Base-by-base conservation (phyloP, 139 green algal species). In the Volvox reticuliferus region DNA sequence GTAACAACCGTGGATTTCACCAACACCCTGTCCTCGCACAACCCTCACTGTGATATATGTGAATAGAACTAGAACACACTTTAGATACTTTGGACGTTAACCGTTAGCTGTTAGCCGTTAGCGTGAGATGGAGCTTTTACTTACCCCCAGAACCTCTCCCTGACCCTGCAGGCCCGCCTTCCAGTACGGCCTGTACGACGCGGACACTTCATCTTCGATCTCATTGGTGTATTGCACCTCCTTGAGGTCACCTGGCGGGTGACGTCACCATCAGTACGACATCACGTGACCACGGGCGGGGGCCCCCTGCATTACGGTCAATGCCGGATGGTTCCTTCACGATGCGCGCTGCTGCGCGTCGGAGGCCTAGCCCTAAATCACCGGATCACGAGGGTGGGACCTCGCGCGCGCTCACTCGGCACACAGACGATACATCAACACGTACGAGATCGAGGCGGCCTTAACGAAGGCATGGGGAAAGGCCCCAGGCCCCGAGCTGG, bases 91-190 rank as follows among this genome's bases (percentile, higher is more conserved):
- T 16, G 5, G 13, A 55, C 32, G 75, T 33, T 20, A 44, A 30
- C 18, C 17, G 75, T 5, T 55, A n/a, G 32, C 17, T 30, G 3
- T 33, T 20, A 44, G 30, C 18, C 17, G 75, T 5, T 55, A n/a
- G 32, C 17, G 3, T 32, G 28, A 32, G 2, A 32, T 13, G 26
- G 75, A 17, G 2, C 75, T 12, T 20, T 61, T 20, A 35, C 75
- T 81, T 26, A 85, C 79, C 37, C 79, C 79, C 0, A 85, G 26
- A 18, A 85, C 32, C 79, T 85, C 79, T 44, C 37, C 79, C 79
- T 85, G 19, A 2, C 79, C 79, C 79, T 69, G 79, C 37, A 85
- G 79, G 2, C 79, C 79, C 1, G 79, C 79, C 24, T 18, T 36
- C 79, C 79, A 85, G 79, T 36, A 85, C 21, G 79, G 79, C 44